Conservation (phyloP, 139 green algal species). For the Chlorella sp. region DNA sequence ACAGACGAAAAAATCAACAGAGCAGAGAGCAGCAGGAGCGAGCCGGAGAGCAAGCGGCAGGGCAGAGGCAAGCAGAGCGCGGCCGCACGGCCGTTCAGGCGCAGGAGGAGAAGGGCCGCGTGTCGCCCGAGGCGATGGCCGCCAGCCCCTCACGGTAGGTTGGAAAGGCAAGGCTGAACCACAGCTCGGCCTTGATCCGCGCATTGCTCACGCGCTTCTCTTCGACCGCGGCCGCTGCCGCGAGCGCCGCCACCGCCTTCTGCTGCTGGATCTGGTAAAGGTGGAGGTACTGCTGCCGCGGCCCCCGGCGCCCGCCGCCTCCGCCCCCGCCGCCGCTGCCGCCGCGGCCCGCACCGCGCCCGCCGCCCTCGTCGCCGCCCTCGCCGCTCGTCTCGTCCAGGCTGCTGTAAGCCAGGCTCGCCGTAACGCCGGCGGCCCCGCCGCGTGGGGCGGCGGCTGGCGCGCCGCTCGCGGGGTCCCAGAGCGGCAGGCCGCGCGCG, state of each 20-base stretch:
- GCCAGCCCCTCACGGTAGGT: constrained; percentile 65
- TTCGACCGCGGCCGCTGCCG: not conserved
- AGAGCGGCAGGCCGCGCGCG: not conserved
- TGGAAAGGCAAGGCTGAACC: constrained; percentile 55
- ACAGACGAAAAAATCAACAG: too few relatives aligned
- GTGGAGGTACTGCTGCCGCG: not conserved
- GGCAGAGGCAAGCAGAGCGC: too few relatives aligned
- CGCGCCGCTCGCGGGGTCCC: too few relatives aligned
- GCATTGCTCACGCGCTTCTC: constrained; percentile 78
- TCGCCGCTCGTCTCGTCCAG: too few relatives aligned
- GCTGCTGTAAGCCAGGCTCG: too few relatives aligned
- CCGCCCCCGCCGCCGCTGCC: not conserved
- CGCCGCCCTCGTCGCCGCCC: too few relatives aligned
- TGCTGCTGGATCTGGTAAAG: not conserved
- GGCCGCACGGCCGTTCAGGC: too few relatives aligned
- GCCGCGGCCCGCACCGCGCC: too few relatives aligned
- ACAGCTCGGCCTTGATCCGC: constrained; percentile 62
- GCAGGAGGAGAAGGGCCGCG: constrained; percentile 45
- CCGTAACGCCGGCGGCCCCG: not conserved
- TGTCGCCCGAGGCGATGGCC: constrained; percentile 48
- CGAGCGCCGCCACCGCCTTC: not conserved
- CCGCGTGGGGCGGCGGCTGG: not conserved
- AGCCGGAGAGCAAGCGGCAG: too few relatives aligned
- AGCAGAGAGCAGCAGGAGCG: too few relatives aligned
- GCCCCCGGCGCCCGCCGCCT: not conserved